Conservation (phyloP, 228 moss, liverwort and hornwort species). For the Sphagnum magellanicum region DNA sequence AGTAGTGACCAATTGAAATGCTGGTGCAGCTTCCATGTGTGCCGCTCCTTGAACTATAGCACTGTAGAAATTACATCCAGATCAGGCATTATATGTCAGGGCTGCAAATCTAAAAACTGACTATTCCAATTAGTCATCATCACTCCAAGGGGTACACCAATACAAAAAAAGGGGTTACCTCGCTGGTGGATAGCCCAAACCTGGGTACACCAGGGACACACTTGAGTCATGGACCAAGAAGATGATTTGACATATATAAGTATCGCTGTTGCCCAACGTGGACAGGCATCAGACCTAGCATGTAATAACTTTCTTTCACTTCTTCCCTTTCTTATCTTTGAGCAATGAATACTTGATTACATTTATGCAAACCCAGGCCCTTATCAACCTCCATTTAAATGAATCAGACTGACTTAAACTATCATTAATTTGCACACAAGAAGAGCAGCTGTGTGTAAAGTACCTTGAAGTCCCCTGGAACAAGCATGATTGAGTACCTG, state of each 20-base stretch:
- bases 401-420: neutral
- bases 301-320: neutral
- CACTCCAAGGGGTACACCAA: neutral
- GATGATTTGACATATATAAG: neutral
- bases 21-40: neutral
- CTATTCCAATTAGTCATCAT: neutral
- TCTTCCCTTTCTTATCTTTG: neutral
- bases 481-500: constrained; percentile 45
- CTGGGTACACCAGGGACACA: neutral
- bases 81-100: neutral
- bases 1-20: neutral
- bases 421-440: neutral
- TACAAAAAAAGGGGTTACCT: neutral
- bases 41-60: constrained; percentile 1
- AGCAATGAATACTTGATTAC: too few species aligned
- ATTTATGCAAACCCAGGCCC: neutral
- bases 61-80: neutral
- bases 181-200: neutral
- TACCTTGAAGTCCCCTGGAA: constrained; percentile 55
- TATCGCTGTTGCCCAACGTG: neutral
- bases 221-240: neutral
- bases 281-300: neutral
- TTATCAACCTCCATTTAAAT: neutral
- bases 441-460: neutral
- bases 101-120: neutral